Evolutionary conservation across 1,284 basidiomycete genomes (phyloP).

Genomic region (Lignosus rhinocerotis): DNA sequence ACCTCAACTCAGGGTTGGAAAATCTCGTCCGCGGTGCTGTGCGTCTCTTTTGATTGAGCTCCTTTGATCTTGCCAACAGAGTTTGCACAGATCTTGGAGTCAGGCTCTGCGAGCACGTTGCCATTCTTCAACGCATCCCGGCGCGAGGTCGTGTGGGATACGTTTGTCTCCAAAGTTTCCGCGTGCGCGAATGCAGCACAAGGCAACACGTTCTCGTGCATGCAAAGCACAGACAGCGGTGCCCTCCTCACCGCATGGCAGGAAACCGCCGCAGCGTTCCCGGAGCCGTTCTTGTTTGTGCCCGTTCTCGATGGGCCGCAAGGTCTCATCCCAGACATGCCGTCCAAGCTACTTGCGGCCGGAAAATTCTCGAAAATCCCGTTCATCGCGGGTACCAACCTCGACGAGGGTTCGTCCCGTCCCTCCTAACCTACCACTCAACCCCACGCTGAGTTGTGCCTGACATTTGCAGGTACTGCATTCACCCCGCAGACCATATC

Average conservation of each 20-base stretch:
- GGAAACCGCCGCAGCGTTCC: background rate
- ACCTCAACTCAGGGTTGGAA: constrained; percentile 43
- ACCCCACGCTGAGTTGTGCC: background rate
- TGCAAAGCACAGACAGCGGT: constrained; percentile 1
- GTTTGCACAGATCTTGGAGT: constrained; percentile 17
- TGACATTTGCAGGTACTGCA: background rate
- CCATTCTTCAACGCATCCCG: constrained; percentile 11
- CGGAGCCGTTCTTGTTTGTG: constrained; percentile 12
- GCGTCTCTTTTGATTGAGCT: constrained; percentile 15
- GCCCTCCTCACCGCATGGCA: constrained; percentile 6
- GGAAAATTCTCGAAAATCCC: constrained; percentile 22
- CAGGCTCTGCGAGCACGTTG: constrained; percentile 14
- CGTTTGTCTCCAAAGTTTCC: constrained; percentile 11
- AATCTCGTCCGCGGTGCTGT: constrained; percentile 45
- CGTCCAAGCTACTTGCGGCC: constrained; percentile 14
- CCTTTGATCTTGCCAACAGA: background rate
- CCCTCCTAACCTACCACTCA: background rate
- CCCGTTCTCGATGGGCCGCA: constrained; percentile 20
- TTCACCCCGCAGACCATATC: background rate
- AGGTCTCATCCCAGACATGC: constrained; percentile 19
- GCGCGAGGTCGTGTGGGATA: constrained; percentile 13
- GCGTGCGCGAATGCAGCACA: constrained; percentile 5
- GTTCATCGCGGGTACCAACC: constrained; percentile 19
- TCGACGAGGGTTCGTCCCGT: constrained; percentile 15
- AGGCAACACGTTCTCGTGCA: constrained; percentile 8